Conservation (phyloP, 345 rosid genomes). For the Arabis hirsuta region DNA sequence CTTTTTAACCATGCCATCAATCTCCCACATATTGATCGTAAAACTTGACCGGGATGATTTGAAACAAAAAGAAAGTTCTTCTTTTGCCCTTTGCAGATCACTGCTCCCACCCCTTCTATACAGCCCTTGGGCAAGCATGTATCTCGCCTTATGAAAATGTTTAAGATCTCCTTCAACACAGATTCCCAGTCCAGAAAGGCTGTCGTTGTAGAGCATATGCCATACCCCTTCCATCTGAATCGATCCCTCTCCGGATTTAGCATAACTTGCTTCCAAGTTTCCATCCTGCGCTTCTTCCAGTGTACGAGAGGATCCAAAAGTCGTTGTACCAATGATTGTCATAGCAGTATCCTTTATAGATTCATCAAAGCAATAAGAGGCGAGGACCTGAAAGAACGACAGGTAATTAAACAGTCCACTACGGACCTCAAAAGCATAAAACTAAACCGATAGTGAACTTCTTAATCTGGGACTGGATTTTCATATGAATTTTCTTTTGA, state of each 20-base stretch:
- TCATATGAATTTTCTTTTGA: constrained; percentile 3
- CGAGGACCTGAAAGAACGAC: constrained; percentile 60
- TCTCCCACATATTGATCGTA: constrained; percentile 99
- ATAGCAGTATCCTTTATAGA: constrained; percentile 63
- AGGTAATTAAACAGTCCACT: constrained; percentile 34
- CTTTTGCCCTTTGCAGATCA: constrained; percentile 92
- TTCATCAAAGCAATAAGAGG: constrained; percentile 62
- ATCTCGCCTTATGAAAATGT: constrained; percentile 98
- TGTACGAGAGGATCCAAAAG: constrained; percentile 50
- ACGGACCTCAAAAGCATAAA: constrained; percentile 23
- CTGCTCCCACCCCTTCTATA: constrained; percentile 70
- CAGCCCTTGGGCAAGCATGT: constrained; percentile 90
- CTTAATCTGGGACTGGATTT: constrained; percentile 20
- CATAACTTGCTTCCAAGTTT: constrained; percentile 47
- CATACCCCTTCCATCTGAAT: constrained; percentile 66
- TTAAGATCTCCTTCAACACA: constrained; percentile 96
- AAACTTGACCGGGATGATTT: constrained; percentile 90
- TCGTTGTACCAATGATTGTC: constrained; percentile 53
- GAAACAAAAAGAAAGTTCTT: constrained; percentile 93
- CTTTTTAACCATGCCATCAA: constrained; percentile 95
- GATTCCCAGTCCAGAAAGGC: constrained; percentile 82
- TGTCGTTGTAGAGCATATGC: constrained; percentile 86
- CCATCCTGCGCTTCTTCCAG: constrained; percentile 50
- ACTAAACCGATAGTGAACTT: constrained; percentile 15
- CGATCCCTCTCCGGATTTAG: constrained; percentile 51